These are phyloP conservation scores for Leptomonas pyrrhocoris DNA, from an alignment of 208 protist genomes.

Conservation along the genomic window DNA sequence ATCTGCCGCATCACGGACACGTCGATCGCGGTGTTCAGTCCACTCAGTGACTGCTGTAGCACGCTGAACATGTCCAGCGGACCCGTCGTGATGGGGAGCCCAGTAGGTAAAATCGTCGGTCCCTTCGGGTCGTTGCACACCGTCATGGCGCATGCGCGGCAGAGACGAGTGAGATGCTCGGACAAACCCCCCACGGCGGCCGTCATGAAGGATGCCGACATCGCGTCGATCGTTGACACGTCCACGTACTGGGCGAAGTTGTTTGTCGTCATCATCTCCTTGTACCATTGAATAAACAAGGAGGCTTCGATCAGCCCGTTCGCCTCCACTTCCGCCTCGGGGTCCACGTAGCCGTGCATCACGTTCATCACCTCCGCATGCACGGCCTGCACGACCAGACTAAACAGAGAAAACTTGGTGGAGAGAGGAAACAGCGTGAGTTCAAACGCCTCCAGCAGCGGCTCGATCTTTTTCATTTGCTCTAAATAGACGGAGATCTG, in stretches of 20 bases:
- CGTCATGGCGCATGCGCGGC: slow-evolving; percentile 73
- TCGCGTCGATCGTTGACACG: slow-evolving; percentile 55
- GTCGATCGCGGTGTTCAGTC: slow-evolving; percentile 72
- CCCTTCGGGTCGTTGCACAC: slow-evolving; percentile 57
- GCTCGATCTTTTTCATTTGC: slow-evolving; percentile 87
- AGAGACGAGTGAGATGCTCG: slow-evolving; percentile 74
- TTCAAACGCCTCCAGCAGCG: slow-evolving; percentile 79
- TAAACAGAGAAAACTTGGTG: slow-evolving; percentile 80
- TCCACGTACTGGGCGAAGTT: slow-evolving; percentile 76
- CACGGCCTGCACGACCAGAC: slow-evolving; percentile 64
- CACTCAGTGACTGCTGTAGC: slow-evolving; percentile 81
- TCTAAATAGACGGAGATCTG: slow-evolving; percentile 80
- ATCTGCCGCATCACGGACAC: slow-evolving; percentile 78
- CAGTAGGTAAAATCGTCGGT: slow-evolving; percentile 58
- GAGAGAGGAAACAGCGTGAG: slow-evolving; percentile 83
- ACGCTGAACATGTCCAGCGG: slow-evolving; percentile 89
- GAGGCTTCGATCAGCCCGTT: slow-evolving; percentile 81
- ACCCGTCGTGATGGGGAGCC: slow-evolving; percentile 76
- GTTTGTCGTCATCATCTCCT: slow-evolving; percentile 67
- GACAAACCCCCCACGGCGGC: slow-evolving; percentile 75
- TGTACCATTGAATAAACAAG: slow-evolving; percentile 88
- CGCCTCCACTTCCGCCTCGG: slow-evolving; percentile 57
- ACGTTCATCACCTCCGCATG: slow-evolving; percentile 79
- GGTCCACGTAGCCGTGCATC: slow-evolving; percentile 66
- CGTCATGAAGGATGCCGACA: slow-evolving; percentile 76